phyloP scores from a whole-genome alignment of 371 early-diverging fungal species.

The Actinomortierella wolfii region DNA sequence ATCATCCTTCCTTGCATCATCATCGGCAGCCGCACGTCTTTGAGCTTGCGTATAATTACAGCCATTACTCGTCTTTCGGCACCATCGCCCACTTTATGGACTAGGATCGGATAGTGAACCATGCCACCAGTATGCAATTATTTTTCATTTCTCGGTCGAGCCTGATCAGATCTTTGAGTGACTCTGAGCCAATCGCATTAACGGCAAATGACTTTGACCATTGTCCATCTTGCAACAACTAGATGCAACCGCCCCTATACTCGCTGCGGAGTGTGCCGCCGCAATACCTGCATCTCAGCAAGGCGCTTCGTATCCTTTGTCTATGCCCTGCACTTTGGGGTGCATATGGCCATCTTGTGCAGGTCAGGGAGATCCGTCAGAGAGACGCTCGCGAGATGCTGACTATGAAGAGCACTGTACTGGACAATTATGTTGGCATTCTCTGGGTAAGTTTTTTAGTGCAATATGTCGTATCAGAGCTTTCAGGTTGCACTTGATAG shows the following conservation, averaged over 20 bases:
- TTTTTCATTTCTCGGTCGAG: too few species aligned
- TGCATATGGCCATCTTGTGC: conserved; percentile 47
- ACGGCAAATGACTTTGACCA: too few species aligned
- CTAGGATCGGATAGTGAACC: too few species aligned
- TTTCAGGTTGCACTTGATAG: too few species aligned
- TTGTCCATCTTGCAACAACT: not conserved
- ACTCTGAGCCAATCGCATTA: too few species aligned
- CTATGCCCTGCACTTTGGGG: conserved; percentile 54
- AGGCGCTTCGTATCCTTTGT: conserved; percentile 27
- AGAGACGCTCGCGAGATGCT: conserved; percentile 58
- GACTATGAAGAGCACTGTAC: conserved; percentile 51
- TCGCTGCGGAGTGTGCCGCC: conserved; percentile 19
- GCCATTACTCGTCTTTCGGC: too few species aligned
- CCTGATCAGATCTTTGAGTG: too few species aligned
- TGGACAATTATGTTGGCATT: conserved; percentile 61
- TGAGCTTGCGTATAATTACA: too few species aligned
- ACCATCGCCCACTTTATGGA: too few species aligned
- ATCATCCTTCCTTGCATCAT: too few species aligned
- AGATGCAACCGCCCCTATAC: conserved; percentile 34
- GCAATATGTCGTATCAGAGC: conserved; percentile 2
- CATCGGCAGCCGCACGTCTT: too few species aligned
- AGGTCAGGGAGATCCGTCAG: conserved; percentile 46
- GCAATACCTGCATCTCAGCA: conserved; percentile 24
- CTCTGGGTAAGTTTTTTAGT: conserved; percentile 54
- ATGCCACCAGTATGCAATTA: too few species aligned